Base-by-base conservation (phyloP, 495 filamentous ascomycete species). In the Daldinia grandis region DNA sequence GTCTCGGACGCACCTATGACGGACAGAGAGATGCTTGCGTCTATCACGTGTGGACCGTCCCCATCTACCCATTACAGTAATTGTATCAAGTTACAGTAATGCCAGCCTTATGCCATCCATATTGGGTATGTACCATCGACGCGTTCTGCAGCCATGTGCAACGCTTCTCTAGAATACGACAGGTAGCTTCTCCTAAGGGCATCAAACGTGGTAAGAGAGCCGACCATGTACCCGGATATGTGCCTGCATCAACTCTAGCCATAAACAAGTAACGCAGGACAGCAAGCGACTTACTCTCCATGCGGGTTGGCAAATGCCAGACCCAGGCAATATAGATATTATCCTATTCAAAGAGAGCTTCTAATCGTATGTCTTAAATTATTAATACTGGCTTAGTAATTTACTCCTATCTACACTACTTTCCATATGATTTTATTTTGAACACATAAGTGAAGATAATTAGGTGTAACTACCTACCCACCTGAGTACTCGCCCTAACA, bases 1-100 rank as follows among this genome's bases (percentile, higher is more conserved):
- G 12, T 57, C 60, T 53, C 49, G 8, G 56, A 62, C 44, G 49
- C 59, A 57, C 59, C 69, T 24, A 68, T 64, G 51, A 62, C 55
- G 59, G 64, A 60, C 42, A 47, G 42, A 47, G 17, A 47, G 42
- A 47, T 24, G 42, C 42, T 24, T 12, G 42, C 42, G 19, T 27
- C 28, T 31, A 62, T 63, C 55, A 58, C 40, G 49, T 38, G 30
- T 37, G 35, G 44, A 40, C 33, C 56, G 38, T 28, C 55, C 40
- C 33, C 28, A 58, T 58, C 42, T 30, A 21, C 40, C 24, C 25
- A 25, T 65, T 53, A 50, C 47, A 68, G 69, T 68, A 67, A 64
- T 67, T 60, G 55, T 56, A 64, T 24, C 25, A 15, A 67, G 54
- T 33, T 68, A 68, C 60, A 72, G 69, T 72, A 72, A 72, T 51